Percentiles rank a stretch among this genome's conserved stretches.
phyloP scores from a whole-genome alignment of 129 eudicot species.

The Oenanthe sinensis region DNA sequence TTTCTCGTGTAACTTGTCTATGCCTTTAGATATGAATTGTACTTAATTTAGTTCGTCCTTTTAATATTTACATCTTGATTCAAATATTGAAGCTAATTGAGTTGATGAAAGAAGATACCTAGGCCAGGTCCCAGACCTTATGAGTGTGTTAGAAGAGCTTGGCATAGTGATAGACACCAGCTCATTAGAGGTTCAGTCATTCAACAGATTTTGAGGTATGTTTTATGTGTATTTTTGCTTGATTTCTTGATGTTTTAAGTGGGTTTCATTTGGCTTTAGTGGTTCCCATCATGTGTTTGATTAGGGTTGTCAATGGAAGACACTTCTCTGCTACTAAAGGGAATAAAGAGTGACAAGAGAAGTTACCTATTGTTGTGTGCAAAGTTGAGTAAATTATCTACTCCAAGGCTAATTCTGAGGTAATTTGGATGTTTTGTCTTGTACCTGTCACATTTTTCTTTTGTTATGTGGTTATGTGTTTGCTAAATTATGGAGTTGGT shows the following conservation, averaged over 20 bases:
- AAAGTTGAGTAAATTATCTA: constrained; percentile 93
- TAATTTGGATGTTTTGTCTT: constrained; percentile 17
- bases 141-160: constrained; percentile 84
- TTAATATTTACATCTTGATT: too few species aligned
- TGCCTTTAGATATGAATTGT: too few species aligned
- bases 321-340: constrained; percentile 56
- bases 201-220: constrained; percentile 66
- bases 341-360: constrained; percentile 94
- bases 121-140: constrained; percentile 92
- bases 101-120: constrained; percentile 49
- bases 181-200: constrained; percentile 79
- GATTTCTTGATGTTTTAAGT: not conserved
- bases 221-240: not conserved
- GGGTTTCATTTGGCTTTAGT: not conserved
- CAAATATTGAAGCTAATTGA: not conserved
- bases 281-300: constrained; percentile 42
- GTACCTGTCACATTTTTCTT: not conserved
- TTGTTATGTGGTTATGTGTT: not conserved
- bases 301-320: constrained; percentile 63
- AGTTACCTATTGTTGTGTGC: constrained; percentile 71
- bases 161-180: constrained; percentile 93
- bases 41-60: too few species aligned
- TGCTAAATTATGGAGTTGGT: not conserved
- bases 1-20: too few species aligned
- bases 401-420: constrained; percentile 98